A percentile compares a stretch with the other conserved stretches of the same genome.
phyloP scores from a whole-genome alignment of 139 green algal genomes.

The Tetradesmus obliquus region DNA sequence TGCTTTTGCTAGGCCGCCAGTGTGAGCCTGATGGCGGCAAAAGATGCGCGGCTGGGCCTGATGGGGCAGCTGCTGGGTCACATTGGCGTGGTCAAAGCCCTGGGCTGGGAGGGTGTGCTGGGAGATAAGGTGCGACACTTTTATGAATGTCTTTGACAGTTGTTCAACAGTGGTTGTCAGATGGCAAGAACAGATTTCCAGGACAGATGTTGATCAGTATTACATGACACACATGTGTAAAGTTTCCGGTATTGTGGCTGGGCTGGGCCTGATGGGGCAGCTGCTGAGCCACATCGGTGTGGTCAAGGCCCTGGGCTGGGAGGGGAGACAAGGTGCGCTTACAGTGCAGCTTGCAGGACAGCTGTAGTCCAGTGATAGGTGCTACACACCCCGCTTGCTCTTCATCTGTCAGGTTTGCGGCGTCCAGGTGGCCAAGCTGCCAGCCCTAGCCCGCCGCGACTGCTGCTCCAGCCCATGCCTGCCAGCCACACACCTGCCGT shows the following conservation, averaged over 20 bases:
- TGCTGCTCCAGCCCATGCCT: too few species aligned
- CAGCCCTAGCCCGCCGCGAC: too few species aligned
- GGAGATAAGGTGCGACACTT: slow-evolving; percentile 12
- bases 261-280: slow-evolving; percentile 64
- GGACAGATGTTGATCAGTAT: too few species aligned
- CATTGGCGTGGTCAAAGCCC: slow-evolving; percentile 73
- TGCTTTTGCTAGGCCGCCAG: background rate
- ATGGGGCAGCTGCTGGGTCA: slow-evolving; percentile 71
- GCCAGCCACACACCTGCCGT: too few species aligned
- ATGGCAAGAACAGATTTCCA: too few species aligned
- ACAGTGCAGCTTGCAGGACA: too few species aligned
- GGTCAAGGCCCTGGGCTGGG: slow-evolving; percentile 78
- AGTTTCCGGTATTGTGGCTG: background rate
- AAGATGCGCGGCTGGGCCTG: slow-evolving; percentile 68
- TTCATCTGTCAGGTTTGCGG: too few species aligned
- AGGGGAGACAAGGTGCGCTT: slow-evolving; percentile 47
- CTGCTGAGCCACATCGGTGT: slow-evolving; percentile 66
- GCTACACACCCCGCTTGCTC: too few species aligned
- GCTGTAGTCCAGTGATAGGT: too few species aligned
- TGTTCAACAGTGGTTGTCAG: too few species aligned
- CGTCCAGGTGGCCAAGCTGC: too few species aligned
- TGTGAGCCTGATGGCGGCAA: slow-evolving; percentile 80
- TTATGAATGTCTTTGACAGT: too few species aligned
- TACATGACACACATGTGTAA: slow-evolving; percentile 29
- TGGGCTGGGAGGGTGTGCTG: slow-evolving; percentile 67